Conservation (phyloP, 805 yeast species). For the Metschnikowia peoriensis region DNA sequence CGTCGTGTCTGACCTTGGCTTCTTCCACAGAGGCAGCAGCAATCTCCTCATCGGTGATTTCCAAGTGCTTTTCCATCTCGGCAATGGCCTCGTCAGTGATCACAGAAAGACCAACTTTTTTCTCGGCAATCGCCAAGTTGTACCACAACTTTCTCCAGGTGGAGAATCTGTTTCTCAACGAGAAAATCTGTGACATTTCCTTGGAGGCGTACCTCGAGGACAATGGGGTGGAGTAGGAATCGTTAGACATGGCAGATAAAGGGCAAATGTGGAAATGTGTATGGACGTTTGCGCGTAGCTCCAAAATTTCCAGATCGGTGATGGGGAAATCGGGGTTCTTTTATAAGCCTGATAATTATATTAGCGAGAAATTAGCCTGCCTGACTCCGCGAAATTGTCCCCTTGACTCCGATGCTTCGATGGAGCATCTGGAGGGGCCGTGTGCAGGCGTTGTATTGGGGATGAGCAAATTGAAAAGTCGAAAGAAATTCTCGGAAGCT, state of each 20-base stretch:
- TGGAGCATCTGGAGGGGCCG: neutral
- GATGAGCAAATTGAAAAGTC: neutral
- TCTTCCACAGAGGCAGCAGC: conserved; percentile 87
- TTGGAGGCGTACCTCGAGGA: conserved; percentile 97
- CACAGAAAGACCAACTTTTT: conserved; percentile 80
- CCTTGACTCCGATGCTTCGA: conserved; percentile 10
- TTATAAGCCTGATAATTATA: neutral
- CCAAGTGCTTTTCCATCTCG: conserved; percentile 75
- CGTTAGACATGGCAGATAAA: conserved; percentile 41
- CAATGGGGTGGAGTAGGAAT: conserved; percentile 86
- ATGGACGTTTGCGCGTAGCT: neutral
- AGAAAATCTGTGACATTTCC: conserved; percentile 93
- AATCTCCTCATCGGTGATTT: conserved; percentile 90
- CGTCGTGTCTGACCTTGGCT: conserved; percentile 98
- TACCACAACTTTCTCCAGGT: conserved; percentile 99
- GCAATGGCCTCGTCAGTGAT: conserved; percentile 89
- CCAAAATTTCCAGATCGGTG: neutral
- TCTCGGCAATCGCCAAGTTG: conserved; percentile 92
- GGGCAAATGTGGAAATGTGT: neutral
- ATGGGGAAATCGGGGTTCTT: neutral
- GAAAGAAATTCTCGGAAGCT: neutral
- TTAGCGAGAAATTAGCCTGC: conserved; percentile 4
- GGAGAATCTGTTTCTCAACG: conserved; percentile 88
- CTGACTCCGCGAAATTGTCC: conserved; percentile 7
- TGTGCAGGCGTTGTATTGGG: neutral